These are phyloP conservation scores for Podospora appendiculata DNA, from an alignment of 495 filamentous ascomycete genomes.

Conservation along the genomic window DNA sequence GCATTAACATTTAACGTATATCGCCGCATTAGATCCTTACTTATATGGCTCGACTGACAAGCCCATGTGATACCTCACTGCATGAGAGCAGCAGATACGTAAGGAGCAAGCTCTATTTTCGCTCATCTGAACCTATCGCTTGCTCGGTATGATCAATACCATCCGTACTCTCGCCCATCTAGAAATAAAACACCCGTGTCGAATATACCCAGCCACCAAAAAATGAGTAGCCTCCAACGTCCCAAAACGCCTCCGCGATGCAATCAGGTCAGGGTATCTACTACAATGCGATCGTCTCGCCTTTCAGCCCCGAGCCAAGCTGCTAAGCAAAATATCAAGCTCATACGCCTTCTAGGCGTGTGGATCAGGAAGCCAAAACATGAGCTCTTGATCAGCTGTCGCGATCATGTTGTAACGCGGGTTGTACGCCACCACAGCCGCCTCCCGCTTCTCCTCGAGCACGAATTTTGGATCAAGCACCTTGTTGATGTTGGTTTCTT, in stretches of 20 bases:
- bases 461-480: slow-evolving; percentile 55
- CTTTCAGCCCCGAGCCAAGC: neutral
- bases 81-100: no score
- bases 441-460: slow-evolving; percentile 57
- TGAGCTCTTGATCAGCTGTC: slow-evolving; percentile 75
- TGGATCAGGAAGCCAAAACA: slow-evolving; percentile 84
- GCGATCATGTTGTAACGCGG: slow-evolving; percentile 85
- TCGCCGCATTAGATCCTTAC: no score
- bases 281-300: neutral
- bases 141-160: no score
- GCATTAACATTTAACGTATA: no score
- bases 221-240: no score
- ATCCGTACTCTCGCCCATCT: no score
- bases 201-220: no score
- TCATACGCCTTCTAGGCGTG: slow-evolving; percentile 29
- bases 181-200: no score
- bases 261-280: slow-evolving; percentile 14
- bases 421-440: slow-evolving; percentile 77
- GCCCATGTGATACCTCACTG: no score
- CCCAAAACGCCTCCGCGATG: neutral
- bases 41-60: no score
- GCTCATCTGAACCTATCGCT: no score
- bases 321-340: neutral
- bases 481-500: slow-evolving; percentile 44
- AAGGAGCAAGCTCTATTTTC: no score